A percentile compares a stretch with the other conserved stretches of the same genome.
Evolutionary conservation across 495 filamentous ascomycete species (phyloP).

Genomic region (Pyrenula aspistea): DNA sequence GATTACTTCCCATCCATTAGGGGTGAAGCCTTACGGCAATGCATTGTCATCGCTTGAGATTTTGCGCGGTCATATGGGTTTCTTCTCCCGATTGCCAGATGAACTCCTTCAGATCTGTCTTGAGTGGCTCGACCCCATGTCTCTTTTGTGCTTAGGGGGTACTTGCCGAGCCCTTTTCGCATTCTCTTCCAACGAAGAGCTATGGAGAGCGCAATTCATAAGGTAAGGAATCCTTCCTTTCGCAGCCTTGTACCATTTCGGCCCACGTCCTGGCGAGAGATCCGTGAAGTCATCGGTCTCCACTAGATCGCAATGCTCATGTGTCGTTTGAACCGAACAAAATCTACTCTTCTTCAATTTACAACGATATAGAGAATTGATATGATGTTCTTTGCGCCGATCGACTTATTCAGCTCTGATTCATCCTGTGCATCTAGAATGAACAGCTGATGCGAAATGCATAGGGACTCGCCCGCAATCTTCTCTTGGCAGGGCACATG

Average conservation of each 20-base stretch:
- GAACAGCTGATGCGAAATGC: not conserved
- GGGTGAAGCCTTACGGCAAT: constrained; percentile 83
- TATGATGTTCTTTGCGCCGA: too few species aligned
- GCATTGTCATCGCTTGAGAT: constrained; percentile 52
- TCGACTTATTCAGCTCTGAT: too few species aligned
- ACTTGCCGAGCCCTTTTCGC: constrained; percentile 87
- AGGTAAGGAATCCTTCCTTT: constrained; percentile 55
- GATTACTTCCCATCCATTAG: constrained; percentile 71
- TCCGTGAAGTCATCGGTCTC: too few species aligned
- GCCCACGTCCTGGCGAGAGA: too few species aligned
- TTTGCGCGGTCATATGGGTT: constrained; percentile 52
- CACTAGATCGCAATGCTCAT: too few species aligned
- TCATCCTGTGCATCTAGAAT: not conserved
- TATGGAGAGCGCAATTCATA: constrained; percentile 82
- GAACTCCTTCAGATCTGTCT: constrained; percentile 68
- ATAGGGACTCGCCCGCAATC: constrained; percentile 15
- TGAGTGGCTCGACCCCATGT: constrained; percentile 55
- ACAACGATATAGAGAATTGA: too few species aligned
- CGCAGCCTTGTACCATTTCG: too few species aligned
- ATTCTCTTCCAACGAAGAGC: constrained; percentile 70
- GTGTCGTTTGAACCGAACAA: too few species aligned
- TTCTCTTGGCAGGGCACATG: constrained; percentile 77
- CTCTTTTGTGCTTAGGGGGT: constrained; percentile 55
- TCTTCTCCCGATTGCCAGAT: constrained; percentile 58
- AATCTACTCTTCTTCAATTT: too few species aligned